Base-by-base conservation (phyloP, 805 yeast genomes). In the Debaryomyces tyrocola region DNA sequence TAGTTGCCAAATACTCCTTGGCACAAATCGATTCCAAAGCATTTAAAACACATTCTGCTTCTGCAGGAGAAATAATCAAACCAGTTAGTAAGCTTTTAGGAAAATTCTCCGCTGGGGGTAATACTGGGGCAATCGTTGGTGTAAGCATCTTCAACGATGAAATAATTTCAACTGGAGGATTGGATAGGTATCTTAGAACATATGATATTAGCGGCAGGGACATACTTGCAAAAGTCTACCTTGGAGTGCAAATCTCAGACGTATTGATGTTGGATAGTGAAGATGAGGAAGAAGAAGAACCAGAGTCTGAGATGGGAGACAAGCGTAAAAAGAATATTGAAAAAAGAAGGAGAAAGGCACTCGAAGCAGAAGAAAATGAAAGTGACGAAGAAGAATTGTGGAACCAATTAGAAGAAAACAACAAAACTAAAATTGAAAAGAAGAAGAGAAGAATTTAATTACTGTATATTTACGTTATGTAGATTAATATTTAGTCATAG, bases 161-260 rank as follows among this genome's bases (percentile, higher is more conserved):
- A 8, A 59, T 85, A 24, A 58, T 91, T 6, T 83, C 83, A 2
- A 75, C 88, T 15, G 97, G 96, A 37, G 96, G 97, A 0, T 75
- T 91, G 18, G 99, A 94, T 60, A 77, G 96, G 57, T 92, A 90
- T 57, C 74, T 89, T 21, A 78, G 97, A 48, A 88, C 87, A 3
- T 92, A 79, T 64, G 85, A 90, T 49, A 60, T 82, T 4, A 68
- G 67, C 1, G 66, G 82, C 1, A 75, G 95, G 43, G 78, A 79
- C 37, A 70, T 81, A 41, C 65, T 81, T 8, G 90, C 82, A 6
- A 90, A 90, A 59, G 86, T 88, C 4, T 92, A 79, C 56, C 58
- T 85, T 21, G 96, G 95, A 1, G 79, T 89, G 4, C 90, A 87
- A 60, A 74, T 89, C 14, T 75, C 78, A 20, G 67, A 73, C 24